Evolutionary conservation across 495 filamentous ascomycete genomes (phyloP), one percentile per base, ranked within the genome.

Genomic region (Tuber melanosporum): DNA sequence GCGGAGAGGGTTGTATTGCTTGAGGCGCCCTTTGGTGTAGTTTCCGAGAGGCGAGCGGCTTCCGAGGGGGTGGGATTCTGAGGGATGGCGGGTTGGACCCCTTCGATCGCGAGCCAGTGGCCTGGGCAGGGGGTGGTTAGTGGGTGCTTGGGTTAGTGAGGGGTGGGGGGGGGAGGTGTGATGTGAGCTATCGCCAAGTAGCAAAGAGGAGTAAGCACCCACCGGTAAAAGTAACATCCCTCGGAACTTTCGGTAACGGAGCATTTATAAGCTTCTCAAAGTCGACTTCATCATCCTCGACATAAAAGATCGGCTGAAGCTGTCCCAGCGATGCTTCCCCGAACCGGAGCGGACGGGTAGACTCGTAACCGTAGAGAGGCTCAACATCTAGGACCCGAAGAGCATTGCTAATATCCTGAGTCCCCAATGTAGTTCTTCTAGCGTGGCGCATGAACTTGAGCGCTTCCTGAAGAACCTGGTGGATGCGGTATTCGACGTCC

Each of bases 221-320:
- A 96, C 94, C 91, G 14, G 95, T 98, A 82, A 97, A 94, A 42
- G 90, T 91, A 52, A 95, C 91, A 82, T 99, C 95, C n/a, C 94
- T 86, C 9, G 95, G 96, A 19, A 99, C 94, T 82, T 94, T 98
- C 10, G 95, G 95, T 75, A 99, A 85, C 9, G 95, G 93, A 62
- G 92, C 92, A 86, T 99, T 99, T 83, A 99, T 98, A 79, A 99
- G 85, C 85, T 98, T 98, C 85, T 99, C 95, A 83, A 99, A 98
- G 83, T 99, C 95, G 44, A 98, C 91, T 86, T 99, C 95, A 82
- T 99, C 95, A 85, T 99, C 95, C 83, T 99, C 96, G 44, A 99
- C 92, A 82, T 99, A 99, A 87, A 92, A 99, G 20, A 99, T 87
- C 57, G 95, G 94, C 84, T 98, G 94, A n/a, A 93, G 94, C 12